Conservation (phyloP, 768 basidiomycete species). For the Tylopilus sp. region DNA sequence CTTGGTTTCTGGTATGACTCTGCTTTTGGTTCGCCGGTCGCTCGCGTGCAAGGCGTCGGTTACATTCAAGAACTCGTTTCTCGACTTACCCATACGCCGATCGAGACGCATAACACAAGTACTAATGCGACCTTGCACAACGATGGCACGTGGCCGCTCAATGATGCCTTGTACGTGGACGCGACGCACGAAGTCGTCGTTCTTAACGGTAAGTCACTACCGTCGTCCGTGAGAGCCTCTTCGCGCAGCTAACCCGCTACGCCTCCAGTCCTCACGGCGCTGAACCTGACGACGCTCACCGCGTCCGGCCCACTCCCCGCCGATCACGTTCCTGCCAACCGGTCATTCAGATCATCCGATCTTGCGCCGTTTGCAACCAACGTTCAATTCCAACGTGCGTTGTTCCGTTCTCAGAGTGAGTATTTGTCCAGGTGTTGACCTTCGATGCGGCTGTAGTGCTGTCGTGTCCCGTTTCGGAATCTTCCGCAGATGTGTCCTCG, state of each 20-base stretch:
- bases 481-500: constrained; percentile 4
- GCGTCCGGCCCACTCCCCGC: constrained; percentile 69
- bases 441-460: constrained; percentile 44
- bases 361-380: constrained; percentile 88
- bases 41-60: constrained; percentile 72
- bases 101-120: constrained; percentile 68
- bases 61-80: constrained; percentile 82
- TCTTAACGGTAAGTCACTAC: constrained; percentile 57
- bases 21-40: constrained; percentile 79
- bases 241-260: neutral
- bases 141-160: constrained; percentile 64
- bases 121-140: constrained; percentile 82
- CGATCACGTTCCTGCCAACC: constrained; percentile 62
- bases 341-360: constrained; percentile 70
- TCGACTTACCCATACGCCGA: constrained; percentile 74
- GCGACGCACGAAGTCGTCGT: constrained; percentile 92
- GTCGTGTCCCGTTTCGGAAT: constrained; percentile 38
- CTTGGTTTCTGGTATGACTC: constrained; percentile 50
- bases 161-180: constrained; percentile 77
- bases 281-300: constrained; percentile 78
- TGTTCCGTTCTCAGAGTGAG: constrained; percentile 28
- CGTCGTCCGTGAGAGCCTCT: neutral
- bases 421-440: no score
- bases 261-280: constrained; percentile 68
- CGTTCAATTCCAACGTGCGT: constrained; percentile 78